Base-by-base conservation (phyloP, 768 basidiomycete genomes). In the Boletus fagicola region DNA sequence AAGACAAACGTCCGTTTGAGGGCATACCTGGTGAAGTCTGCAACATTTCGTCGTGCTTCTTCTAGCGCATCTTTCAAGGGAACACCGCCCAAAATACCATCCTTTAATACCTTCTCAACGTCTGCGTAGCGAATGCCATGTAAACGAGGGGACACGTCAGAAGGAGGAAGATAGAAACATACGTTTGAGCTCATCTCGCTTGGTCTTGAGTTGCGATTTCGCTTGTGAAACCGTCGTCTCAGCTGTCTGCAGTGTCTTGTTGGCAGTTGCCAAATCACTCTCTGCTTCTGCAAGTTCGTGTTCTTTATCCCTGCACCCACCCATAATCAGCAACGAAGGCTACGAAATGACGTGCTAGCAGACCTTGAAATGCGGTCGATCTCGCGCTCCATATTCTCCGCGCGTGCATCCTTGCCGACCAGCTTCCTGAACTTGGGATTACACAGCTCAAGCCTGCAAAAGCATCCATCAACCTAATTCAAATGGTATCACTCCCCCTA, bases 371-470 rank as follows among this genome's bases (percentile, higher is more conserved):
- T 67, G 18, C 78, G 77, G 24, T 87, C 85, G 6, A 91, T 78
- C 54, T 90, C 87, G 18, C 77, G 77, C 62, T 96, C 94, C 77
- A 96, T 88, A 1, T 79, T 83, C 10, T 85, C 85, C 1, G 77
- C 74, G 7, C 78, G 76, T 0, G 85, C 76, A 39, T 88, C 83
- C 42, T 72, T 74, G 15, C 85, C 86, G n/a, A 87, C 75, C 11
- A 91, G 68, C 58, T 86, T 83, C 39, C 79, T 82, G 65, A 86
- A 88, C 67, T 85, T 87, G 49, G 73, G 70, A 45, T 81, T 83
- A 49, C 81, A 80, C 47, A 80, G 69, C 26, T 86, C 82, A 20
- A 94, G 71, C 50, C 95, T 97, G 56, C 11, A 42, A 55, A 39
- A 39, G 52, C 36, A 57, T 20, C 20, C 53, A 22, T 64, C 24